A percentile compares a stretch with the other conserved stretches of the same genome.
Conservation (phyloP, 192 early-diverging fungal species). For the Powellomyces hirtus region DNA sequence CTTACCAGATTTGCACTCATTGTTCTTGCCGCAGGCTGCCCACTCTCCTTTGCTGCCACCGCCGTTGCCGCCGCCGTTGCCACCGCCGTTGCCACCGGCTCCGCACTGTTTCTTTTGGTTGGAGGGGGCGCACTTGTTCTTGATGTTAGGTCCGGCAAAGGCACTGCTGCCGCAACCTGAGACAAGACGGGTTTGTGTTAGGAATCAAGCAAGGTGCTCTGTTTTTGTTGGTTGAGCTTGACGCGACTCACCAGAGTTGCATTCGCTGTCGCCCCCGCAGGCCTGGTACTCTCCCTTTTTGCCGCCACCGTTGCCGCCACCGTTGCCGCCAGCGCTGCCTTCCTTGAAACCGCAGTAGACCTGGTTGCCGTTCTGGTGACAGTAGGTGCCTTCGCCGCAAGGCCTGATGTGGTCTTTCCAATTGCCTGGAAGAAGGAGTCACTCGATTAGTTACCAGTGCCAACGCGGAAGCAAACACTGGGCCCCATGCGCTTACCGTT, state of each 20-base stretch:
- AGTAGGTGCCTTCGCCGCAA: conserved; percentile 9
- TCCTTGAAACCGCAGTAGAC: conserved; percentile 12
- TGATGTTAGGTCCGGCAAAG: not conserved
- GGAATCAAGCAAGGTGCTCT: too few species aligned
- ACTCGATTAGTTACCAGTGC: not conserved
- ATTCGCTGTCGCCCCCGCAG: not conserved
- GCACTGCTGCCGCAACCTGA: not conserved
- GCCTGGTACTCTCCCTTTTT: not conserved
- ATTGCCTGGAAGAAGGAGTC: not conserved
- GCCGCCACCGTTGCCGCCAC: not conserved
- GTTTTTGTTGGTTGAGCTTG: too few species aligned
- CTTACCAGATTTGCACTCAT: not conserved
- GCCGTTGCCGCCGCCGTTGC: not conserved
- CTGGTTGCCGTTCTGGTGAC: not conserved
- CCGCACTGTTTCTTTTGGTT: not conserved
- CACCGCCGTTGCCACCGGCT: not conserved
- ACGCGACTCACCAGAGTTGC: too few species aligned
- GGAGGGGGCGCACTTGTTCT: not conserved
- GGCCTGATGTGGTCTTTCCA: not conserved
- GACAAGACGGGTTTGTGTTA: too few species aligned
- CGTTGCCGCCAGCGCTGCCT: not conserved
- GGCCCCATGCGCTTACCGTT: not conserved
- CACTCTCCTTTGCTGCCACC: not conserved
- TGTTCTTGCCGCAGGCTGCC: not conserved
- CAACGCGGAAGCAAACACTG: not conserved